phyloP scores from a whole-genome alignment of 163 green algal species.

The Scenedesmus sp. region DNA sequence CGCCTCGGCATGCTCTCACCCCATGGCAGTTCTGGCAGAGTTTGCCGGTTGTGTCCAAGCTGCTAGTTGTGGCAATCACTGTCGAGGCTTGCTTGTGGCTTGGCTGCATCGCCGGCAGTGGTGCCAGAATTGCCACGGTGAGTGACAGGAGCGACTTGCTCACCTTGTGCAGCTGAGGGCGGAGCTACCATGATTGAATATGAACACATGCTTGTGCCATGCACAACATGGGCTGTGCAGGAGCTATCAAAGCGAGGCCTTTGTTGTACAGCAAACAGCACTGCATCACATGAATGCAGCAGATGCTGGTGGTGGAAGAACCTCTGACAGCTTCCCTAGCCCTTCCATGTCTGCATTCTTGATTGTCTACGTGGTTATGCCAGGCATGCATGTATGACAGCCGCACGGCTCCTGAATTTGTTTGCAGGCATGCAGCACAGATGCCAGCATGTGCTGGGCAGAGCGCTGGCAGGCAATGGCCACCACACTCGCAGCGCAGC shows the following conservation, averaged over 20 bases:
- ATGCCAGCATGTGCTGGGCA: not conserved
- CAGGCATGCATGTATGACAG: not conserved
- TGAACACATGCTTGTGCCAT: not conserved
- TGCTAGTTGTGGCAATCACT: not conserved
- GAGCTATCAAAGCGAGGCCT: not conserved
- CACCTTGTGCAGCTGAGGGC: not conserved
- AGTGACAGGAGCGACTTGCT: not conserved
- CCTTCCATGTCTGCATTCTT: no score
- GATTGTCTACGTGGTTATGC: not conserved
- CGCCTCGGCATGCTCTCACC: not conserved
- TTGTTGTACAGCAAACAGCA: not conserved
- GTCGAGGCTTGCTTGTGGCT: constrained; percentile 5
- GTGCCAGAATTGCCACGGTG: constrained; percentile 1
- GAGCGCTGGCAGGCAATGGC: constrained; percentile 25
- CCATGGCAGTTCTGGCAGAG: constrained; percentile 27
- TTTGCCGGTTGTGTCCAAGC: not conserved
- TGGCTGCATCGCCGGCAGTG: not conserved
- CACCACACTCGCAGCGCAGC: constrained; percentile 23
- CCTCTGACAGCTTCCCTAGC: not conserved
- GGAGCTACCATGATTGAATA: not conserved
- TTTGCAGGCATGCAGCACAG: not conserved
- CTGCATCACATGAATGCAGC: not conserved
- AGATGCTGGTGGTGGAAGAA: not conserved
- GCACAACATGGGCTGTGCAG: not conserved
- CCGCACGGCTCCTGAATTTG: not conserved